Base-by-base conservation (phyloP, 2,329 filamentous ascomycete genomes). In the Trichoderma harzianum region DNA sequence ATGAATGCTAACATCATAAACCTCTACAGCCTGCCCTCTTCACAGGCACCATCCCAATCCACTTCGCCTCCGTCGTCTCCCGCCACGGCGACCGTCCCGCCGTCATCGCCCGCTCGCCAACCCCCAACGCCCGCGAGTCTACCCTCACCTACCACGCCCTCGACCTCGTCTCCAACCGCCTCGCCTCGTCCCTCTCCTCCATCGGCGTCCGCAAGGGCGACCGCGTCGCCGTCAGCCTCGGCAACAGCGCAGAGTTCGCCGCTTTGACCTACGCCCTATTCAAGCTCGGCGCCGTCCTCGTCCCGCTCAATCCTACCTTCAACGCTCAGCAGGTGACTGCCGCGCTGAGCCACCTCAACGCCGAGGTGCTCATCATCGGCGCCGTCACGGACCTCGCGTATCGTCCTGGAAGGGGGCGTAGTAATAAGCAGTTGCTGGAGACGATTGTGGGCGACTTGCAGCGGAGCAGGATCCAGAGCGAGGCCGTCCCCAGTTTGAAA, bases 261-360 rank as follows among this genome's bases (percentile, higher is more conserved):
- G 91, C 91, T 64, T 87, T 96, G 24, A 95, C 92, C 7, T 98
- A 98, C 82, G 95, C 95, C 1, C 81, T 96, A 69, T 97, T 95
- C 85, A 98, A 98, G 82, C 87, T 98, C 11, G 96, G 96, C n/a
- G 95, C 93, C 28, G 89, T 98, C 65, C 85, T 98, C 74, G 95
- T 97, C n/a, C 96, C 95, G 0, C 83, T 98, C 28, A 98, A 99
- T 80, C 95, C 95, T 24, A 91, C 90, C 2, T 98, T 98, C 85
- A 97, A 94, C 76, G 86, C 89, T 4, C 81, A 84, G 6, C 96
- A 98, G 83, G 90, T 98, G 10, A 85, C 89, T 6, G 88, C 93
- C 3, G 95, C 95, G 0, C 84, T 98, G 32, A 87, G 86, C 10
- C 95, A 97, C 77, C 87, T 99, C 1, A 86, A 85, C 8, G 90